Evolutionary conservation across 2,329 filamentous ascomycete species (phyloP).

Genomic region (Sphaerulina musiva): DNA sequence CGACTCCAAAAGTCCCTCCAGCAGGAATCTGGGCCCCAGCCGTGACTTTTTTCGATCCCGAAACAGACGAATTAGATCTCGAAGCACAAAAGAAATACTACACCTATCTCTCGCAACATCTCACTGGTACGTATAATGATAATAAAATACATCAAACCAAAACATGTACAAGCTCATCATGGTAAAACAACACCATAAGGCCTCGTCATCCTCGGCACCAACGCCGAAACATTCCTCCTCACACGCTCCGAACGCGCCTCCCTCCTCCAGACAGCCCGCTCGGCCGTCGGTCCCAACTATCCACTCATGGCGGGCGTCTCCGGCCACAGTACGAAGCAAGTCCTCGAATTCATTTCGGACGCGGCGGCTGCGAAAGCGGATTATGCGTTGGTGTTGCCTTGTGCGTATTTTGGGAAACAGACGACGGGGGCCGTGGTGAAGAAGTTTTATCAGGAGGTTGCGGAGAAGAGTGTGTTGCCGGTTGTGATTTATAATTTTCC

Average conservation of each 20-base stretch:
- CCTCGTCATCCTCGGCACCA: slow-evolving; percentile 44
- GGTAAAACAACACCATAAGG: slow-evolving; percentile 16
- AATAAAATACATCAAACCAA: no score
- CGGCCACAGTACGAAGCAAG: slow-evolving; percentile 41
- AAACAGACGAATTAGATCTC: slow-evolving; percentile 38
- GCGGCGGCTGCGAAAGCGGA: slow-evolving; percentile 39
- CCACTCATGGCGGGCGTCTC: slow-evolving; percentile 42
- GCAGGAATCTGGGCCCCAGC: slow-evolving; percentile 37
- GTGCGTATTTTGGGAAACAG: slow-evolving; percentile 40
- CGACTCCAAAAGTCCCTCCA: slow-evolving; percentile 47
- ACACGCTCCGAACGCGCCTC: slow-evolving; percentile 39
- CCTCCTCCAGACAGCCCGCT: slow-evolving; percentile 37
- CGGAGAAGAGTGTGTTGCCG: slow-evolving; percentile 41
- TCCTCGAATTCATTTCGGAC: slow-evolving; percentile 40
- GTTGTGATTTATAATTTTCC: slow-evolving; percentile 69
- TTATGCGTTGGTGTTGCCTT: slow-evolving; percentile 41
- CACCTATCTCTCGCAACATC: slow-evolving; percentile 39
- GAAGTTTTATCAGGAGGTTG: slow-evolving; percentile 45
- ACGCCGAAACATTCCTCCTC: slow-evolving; percentile 44
- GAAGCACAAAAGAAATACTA: slow-evolving; percentile 40
- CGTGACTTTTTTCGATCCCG: slow-evolving; percentile 42
- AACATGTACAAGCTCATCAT: no score
- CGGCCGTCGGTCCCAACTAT: slow-evolving; percentile 38
- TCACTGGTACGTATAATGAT: slow-evolving; percentile 23
- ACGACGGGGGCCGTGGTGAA: slow-evolving; percentile 39